A percentile compares a stretch with the other conserved stretches of the same genome.
phyloP scores from a whole-genome alignment of 371 early-diverging fungal species.

The Mucor circinelloides region DNA sequence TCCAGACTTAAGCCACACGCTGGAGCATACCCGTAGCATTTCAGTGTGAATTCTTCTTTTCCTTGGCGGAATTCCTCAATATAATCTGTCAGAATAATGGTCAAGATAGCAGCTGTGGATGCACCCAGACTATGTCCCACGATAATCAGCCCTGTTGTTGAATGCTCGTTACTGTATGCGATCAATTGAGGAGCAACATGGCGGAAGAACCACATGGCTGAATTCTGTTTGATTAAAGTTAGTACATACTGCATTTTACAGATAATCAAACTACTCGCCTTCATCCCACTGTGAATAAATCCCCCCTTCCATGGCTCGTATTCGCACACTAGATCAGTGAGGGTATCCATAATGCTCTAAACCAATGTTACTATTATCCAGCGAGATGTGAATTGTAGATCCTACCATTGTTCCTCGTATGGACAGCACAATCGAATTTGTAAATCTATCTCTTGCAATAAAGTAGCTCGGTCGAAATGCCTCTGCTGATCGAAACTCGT shows the following conservation, averaged over 20 bases:
- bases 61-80: conserved; percentile 55
- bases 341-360: conserved; percentile 78
- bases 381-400: not conserved
- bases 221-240: conserved; percentile 30
- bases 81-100: conserved; percentile 74
- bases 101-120: conserved; percentile 76
- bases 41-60: conserved; percentile 36
- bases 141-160: conserved; percentile 63
- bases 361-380: not conserved
- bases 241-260: not conserved
- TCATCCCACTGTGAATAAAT: conserved; percentile 83
- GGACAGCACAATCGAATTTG: conserved; percentile 72
- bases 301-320: conserved; percentile 89
- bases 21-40: conserved; percentile 53
- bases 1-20: conserved; percentile 49
- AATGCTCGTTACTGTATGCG: conserved; percentile 66
- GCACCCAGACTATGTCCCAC: conserved; percentile 89
- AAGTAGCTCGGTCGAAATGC: conserved; percentile 85
- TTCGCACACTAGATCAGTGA: conserved; percentile 88
- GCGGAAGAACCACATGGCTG: conserved; percentile 79
- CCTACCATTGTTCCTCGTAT: conserved; percentile 85
- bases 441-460: conserved; percentile 70
- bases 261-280: conserved; percentile 26
- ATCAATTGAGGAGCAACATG: conserved; percentile 71
- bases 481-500: conserved; percentile 70